Percentiles rank a stretch among this genome's conserved stretches.
Evolutionary conservation across 164 flowering plant genomes (phyloP).

Genomic region (Protea cynaroides): DNA sequence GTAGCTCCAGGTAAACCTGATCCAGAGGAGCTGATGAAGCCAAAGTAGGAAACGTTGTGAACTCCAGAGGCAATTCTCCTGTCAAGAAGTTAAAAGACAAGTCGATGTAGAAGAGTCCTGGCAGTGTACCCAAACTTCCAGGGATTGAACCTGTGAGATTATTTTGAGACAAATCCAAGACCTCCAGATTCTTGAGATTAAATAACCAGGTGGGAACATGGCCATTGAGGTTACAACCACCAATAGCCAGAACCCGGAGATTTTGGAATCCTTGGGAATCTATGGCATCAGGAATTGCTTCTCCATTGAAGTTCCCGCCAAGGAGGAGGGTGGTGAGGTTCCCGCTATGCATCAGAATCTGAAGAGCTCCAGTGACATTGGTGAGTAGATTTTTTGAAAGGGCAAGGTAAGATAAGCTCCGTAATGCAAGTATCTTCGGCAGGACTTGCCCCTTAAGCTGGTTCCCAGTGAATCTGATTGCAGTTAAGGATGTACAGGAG

Average conservation of each 20-base stretch:
- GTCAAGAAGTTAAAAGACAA: slow-evolving; percentile 39
- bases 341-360: slow-evolving; percentile 29
- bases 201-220: slow-evolving; percentile 46
- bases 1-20: slow-evolving; percentile 39
- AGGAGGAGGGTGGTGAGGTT: slow-evolving; percentile 41
- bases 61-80: slow-evolving; percentile 42
- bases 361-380: slow-evolving; percentile 39
- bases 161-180: slow-evolving; percentile 52
- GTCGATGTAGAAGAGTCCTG: slow-evolving; percentile 52
- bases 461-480: slow-evolving; percentile 42
- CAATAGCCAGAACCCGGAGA: slow-evolving; percentile 42
- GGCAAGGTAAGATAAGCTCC: slow-evolving; percentile 49
- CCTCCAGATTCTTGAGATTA: slow-evolving; percentile 31
- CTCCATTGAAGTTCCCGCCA: slow-evolving; percentile 35
- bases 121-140: slow-evolving; percentile 42
- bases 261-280: slow-evolving; percentile 33
- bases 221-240: slow-evolving; percentile 45
- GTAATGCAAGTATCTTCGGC: slow-evolving; percentile 29
- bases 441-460: slow-evolving; percentile 36
- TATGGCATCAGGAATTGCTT: slow-evolving; percentile 31
- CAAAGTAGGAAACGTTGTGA: slow-evolving; percentile 27
- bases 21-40: slow-evolving; percentile 12
- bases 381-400: slow-evolving; percentile 39
- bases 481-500: slow-evolving; percentile 43
- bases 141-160: slow-evolving; percentile 46